Percentiles rank a stretch among this genome's conserved stretches.
Conservation (phyloP, 176 grass and related monocot genomes). For the Rhynchospora tenuis region DNA sequence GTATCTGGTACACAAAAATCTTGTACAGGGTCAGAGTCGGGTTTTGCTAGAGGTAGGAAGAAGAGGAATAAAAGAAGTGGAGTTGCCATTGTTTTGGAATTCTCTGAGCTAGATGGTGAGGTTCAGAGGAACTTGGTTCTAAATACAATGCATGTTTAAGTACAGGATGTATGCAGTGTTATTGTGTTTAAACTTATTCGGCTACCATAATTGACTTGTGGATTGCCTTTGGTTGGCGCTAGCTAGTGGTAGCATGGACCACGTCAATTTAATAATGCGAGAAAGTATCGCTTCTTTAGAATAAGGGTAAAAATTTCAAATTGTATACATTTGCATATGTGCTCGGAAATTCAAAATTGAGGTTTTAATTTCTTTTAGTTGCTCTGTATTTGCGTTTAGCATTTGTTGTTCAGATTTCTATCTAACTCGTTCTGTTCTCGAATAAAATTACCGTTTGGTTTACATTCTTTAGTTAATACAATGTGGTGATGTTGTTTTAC, state of each 20-base stretch:
- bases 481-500: too few relatives aligned
- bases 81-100: conserved; percentile 12
- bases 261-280: not conserved
- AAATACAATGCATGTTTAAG: not conserved
- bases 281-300: not conserved
- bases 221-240: not conserved
- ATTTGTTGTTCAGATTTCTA: too few relatives aligned
- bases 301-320: not conserved
- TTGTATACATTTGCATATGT: not conserved
- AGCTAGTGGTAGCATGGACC: not conserved
- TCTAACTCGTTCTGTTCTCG: too few relatives aligned
- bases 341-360: too few relatives aligned
- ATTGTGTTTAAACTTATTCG: not conserved
- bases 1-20: conserved; percentile 85
- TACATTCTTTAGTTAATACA: too few relatives aligned
- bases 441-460: too few relatives aligned
- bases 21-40: conserved; percentile 54
- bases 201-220: not conserved
- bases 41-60: conserved; percentile 9
- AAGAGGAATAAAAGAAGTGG: conserved; percentile 29
- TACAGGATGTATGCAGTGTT: not conserved
- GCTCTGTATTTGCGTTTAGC: too few relatives aligned
- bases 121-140: not conserved
- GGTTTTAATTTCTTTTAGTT: too few relatives aligned
- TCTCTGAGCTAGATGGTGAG: conserved; percentile 2